Evolutionary conservation across 805 yeast genomes (phyloP).

Genomic region (Vanderwaltozyma tropicalis): DNA sequence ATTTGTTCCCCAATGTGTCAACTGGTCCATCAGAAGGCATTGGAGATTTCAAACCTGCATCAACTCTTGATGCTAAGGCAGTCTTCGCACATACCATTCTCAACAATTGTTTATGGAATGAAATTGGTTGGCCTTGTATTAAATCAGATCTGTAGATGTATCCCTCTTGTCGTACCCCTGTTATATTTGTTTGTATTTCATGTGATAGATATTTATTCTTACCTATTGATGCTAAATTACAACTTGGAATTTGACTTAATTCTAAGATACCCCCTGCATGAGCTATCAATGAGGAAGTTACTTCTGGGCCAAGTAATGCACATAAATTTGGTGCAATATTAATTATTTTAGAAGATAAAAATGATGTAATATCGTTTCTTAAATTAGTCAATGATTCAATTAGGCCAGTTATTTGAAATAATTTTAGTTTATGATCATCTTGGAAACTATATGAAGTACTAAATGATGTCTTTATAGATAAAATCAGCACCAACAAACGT

Average conservation of each 20-base stretch:
- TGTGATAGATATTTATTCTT: slow-evolving; percentile 29
- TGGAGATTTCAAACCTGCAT: slow-evolving; percentile 33
- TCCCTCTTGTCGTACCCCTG: slow-evolving; percentile 54
- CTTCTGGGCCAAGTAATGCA: slow-evolving; percentile 57
- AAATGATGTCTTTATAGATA: slow-evolving; percentile 53
- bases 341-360: slow-evolving; percentile 46
- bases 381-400: slow-evolving; percentile 37
- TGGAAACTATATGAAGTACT: slow-evolving; percentile 22
- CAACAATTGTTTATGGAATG: slow-evolving; percentile 55
- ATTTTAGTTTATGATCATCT: slow-evolving; percentile 27
- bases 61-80: slow-evolving; percentile 75
- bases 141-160: slow-evolving; percentile 52
- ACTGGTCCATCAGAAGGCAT: slow-evolving; percentile 26
- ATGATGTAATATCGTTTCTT: slow-evolving; percentile 36
- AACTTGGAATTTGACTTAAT: slow-evolving; percentile 63
- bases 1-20: slow-evolving; percentile 47
- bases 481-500: slow-evolving; percentile 57
- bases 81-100: slow-evolving; percentile 73
- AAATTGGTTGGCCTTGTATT: slow-evolving; percentile 49
- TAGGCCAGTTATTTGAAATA: slow-evolving; percentile 34
- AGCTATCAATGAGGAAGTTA: slow-evolving; percentile 65
- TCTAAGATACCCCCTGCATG: slow-evolving; percentile 58
- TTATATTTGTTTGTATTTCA: slow-evolving; percentile 28
- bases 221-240: slow-evolving; percentile 76
- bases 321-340: slow-evolving; percentile 72